Percentiles rank a stretch among this genome's conserved stretches.
Conservation (phyloP, 139 green algal species). For the Ulvella scutata region DNA sequence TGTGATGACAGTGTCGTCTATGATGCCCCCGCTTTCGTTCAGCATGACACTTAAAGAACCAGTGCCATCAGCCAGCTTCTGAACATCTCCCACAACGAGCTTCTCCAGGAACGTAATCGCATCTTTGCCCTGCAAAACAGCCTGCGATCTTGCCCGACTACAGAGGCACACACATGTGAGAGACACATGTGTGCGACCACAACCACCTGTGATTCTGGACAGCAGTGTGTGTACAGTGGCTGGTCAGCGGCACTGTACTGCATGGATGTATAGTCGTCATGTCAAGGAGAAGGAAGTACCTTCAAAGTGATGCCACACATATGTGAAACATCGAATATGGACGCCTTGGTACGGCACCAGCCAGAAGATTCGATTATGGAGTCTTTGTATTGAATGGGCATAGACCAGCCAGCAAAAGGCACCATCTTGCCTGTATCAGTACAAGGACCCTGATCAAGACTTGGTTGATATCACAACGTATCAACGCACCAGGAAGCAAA, state of each 20-base stretch:
- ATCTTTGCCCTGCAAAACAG: slow-evolving; percentile 67
- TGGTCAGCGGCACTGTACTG: no score
- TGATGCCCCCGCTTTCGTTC: slow-evolving; percentile 95
- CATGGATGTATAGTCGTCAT: no score
- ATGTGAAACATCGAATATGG: slow-evolving; percentile 95
- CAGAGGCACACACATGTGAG: no score
- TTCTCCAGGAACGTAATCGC: slow-evolving; percentile 79
- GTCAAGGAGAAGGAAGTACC: slow-evolving; percentile 27
- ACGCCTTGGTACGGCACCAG: slow-evolving; percentile 66
- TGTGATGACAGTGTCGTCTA: slow-evolving; percentile 93
- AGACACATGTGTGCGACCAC: no score
- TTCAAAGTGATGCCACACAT: slow-evolving; percentile 92
- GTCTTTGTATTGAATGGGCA: slow-evolving; percentile 99
- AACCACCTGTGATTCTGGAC: no score
- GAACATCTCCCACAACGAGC: slow-evolving; percentile 85
- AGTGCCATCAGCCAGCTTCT: slow-evolving; percentile 56
- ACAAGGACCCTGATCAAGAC: not conserved
- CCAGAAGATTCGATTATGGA: slow-evolving; percentile 89
- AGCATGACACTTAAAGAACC: slow-evolving; percentile 82
- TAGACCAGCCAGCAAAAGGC: slow-evolving; percentile 89
- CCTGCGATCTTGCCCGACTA: not conserved
- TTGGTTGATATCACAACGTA: no score
- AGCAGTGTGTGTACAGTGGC: slow-evolving; percentile 3
- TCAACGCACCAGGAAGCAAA: not conserved
- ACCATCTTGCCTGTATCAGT: slow-evolving; percentile 82